Conservation (phyloP, 129 eudicot species). For the Flaveria bidentis region DNA sequence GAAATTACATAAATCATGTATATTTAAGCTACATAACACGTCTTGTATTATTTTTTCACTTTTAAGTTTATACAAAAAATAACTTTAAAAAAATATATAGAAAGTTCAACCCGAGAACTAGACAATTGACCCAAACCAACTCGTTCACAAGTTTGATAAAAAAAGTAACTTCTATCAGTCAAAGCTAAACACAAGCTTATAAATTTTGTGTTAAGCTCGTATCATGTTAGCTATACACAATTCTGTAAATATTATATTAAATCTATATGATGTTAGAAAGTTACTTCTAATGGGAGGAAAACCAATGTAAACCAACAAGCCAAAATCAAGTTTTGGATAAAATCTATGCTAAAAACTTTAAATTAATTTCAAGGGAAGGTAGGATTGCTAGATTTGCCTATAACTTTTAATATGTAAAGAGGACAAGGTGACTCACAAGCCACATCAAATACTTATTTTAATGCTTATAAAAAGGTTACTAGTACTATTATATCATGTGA, state of each 20-base stretch:
- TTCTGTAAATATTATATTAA: too few relatives aligned
- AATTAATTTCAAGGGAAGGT: neutral
- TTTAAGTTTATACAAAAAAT: neutral
- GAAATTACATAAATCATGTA: neutral
- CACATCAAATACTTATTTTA: neutral
- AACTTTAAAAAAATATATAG: neutral
- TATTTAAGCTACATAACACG: neutral
- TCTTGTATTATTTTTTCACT: neutral
- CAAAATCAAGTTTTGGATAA: too few relatives aligned
- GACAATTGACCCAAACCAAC: neutral
- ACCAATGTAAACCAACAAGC: too few relatives aligned
- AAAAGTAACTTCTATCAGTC: neutral
- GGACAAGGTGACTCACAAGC: conserved; percentile 1
- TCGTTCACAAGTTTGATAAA: neutral
- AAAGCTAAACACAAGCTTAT: neutral
- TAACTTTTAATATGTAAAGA: neutral
- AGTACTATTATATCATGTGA: neutral
- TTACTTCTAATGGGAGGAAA: too few relatives aligned
- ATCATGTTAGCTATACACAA: too few relatives aligned
- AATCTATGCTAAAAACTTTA: neutral
- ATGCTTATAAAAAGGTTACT: conserved; percentile 5
- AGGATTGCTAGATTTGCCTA: neutral
- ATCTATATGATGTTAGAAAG: too few relatives aligned
- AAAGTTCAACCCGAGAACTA: neutral
- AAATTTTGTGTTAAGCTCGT: neutral